Evolutionary conservation across 2,329 filamentous ascomycete species (phyloP).

Genomic region (Pseudocercospora fuligena): DNA sequence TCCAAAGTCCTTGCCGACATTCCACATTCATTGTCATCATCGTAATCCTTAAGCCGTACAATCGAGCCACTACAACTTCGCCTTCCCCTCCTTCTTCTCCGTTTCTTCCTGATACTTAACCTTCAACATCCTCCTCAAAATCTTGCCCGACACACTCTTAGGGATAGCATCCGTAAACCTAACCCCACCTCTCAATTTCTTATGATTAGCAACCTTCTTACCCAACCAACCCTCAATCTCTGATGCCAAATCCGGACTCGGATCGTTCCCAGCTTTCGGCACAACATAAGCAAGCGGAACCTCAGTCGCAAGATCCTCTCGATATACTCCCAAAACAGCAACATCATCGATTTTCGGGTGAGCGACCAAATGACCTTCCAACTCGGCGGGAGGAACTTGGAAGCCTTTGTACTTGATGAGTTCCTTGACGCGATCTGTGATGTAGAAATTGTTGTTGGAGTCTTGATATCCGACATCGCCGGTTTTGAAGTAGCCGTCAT

Average conservation of each 20-base stretch:
- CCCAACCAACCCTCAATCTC: constrained; percentile 66
- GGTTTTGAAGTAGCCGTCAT: constrained; percentile 85
- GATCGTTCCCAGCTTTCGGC: constrained; percentile 41
- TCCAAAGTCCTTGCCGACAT: background rate
- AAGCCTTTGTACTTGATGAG: constrained; percentile 61
- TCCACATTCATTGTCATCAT: background rate
- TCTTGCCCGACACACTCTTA: constrained; percentile 77
- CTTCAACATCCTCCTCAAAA: constrained; percentile 66
- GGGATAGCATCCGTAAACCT: constrained; percentile 70
- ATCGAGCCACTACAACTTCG: constrained; percentile 45
- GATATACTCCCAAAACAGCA: constrained; percentile 52
- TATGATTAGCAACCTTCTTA: constrained; percentile 70
- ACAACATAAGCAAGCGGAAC: constrained; percentile 64
- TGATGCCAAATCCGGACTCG: constrained; percentile 42
- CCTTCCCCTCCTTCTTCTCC: constrained; percentile 43
- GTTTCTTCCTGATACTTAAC: constrained; percentile 50
- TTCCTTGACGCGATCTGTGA: constrained; percentile 79
- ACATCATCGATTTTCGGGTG: constrained; percentile 51
- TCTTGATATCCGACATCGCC: constrained; percentile 84
- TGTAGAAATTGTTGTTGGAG: constrained; percentile 77
- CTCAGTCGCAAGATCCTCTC: constrained; percentile 57
- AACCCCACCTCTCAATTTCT: constrained; percentile 57
- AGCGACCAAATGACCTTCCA: constrained; percentile 51
- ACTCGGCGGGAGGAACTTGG: constrained; percentile 39
- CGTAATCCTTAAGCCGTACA: too few species aligned